Evolutionary conservation across 192 early-diverging fungal species (phyloP).

Genomic region (Coemansia sp.): DNA sequence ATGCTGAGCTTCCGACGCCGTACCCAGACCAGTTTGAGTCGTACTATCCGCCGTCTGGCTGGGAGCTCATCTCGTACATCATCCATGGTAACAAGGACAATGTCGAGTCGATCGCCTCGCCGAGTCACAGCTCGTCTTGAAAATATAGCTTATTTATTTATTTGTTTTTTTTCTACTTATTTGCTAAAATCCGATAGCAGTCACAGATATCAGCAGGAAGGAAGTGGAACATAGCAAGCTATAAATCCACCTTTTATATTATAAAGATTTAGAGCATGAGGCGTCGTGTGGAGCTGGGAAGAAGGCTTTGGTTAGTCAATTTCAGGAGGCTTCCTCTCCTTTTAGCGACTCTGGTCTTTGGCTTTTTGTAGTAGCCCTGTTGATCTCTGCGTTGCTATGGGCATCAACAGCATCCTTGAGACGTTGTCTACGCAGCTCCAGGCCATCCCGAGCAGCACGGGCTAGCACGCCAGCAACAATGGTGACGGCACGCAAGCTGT

Average conservation of each 20-base stretch:
- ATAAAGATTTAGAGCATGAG: no score
- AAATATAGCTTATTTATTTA: background rate
- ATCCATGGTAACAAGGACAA: conserved; percentile 17
- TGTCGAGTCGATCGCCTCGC: conserved; percentile 3
- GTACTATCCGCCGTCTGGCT: conserved; percentile 33
- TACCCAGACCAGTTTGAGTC: conserved; percentile 41
- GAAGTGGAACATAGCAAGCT: no score
- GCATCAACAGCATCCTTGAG: conserved; percentile 10
- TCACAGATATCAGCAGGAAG: no score
- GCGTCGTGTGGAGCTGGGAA: no score
- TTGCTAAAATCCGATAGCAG: no score
- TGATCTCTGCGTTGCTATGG: background rate
- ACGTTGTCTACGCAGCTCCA: conserved; percentile 21
- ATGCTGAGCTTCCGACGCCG: conserved; percentile 38
- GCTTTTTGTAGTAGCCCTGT: background rate
- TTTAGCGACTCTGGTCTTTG: background rate
- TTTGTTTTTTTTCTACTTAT: no score
- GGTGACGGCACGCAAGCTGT: conserved; percentile 73
- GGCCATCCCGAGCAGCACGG: conserved; percentile 67
- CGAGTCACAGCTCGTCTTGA: background rate
- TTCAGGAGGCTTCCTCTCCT: background rate
- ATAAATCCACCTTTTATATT: no score
- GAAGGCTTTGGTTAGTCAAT: no score
- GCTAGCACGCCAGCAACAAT: conserved; percentile 81
- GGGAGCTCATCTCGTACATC: conserved; percentile 46